Conservation (phyloP, 768 basidiomycete species). For the Termitomyces sp. region DNA sequence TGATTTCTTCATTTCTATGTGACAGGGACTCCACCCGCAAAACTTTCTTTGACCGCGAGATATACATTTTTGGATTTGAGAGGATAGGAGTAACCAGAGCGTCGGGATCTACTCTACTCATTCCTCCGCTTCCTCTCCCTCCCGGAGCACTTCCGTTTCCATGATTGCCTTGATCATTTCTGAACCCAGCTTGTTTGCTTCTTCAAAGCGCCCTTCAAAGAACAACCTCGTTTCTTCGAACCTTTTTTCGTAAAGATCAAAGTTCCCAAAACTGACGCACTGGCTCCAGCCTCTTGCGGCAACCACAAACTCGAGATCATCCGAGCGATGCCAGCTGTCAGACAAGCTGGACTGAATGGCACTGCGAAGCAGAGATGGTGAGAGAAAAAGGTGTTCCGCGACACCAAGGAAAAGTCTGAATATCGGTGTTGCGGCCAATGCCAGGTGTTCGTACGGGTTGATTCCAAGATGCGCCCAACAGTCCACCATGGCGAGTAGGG, state of each 20-base stretch:
- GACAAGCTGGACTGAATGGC: slow-evolving; percentile 72
- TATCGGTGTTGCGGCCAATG: slow-evolving; percentile 91
- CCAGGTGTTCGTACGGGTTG: slow-evolving; percentile 85
- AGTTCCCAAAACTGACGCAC: slow-evolving; percentile 87
- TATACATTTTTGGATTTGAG: too few relatives aligned
- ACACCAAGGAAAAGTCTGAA: slow-evolving; percentile 97
- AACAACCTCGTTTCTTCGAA: slow-evolving; percentile 79
- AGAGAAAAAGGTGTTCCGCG: slow-evolving; percentile 90
- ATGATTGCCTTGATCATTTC: slow-evolving; percentile 89
- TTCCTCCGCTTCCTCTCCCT: slow-evolving; percentile 18
- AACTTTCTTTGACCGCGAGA: not conserved
- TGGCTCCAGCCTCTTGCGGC: slow-evolving; percentile 96
- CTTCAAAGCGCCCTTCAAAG: slow-evolving; percentile 85
- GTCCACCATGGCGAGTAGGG: slow-evolving; percentile 96
- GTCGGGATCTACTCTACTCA: not conserved
- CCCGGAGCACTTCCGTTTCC: slow-evolving; percentile 46
- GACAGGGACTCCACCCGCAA: not conserved
- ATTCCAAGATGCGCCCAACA: slow-evolving; percentile 89
- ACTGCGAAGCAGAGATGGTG: slow-evolving; percentile 49
- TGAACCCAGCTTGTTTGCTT: slow-evolving; percentile 73
- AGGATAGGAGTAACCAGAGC: too few relatives aligned
- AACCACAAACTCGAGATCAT: slow-evolving; percentile 92
- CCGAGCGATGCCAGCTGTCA: slow-evolving; percentile 75
- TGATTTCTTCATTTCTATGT: not conserved
- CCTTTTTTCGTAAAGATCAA: slow-evolving; percentile 78